Base-by-base conservation (phyloP, 208 protist species). In the Trypanosoma brucei region DNA sequence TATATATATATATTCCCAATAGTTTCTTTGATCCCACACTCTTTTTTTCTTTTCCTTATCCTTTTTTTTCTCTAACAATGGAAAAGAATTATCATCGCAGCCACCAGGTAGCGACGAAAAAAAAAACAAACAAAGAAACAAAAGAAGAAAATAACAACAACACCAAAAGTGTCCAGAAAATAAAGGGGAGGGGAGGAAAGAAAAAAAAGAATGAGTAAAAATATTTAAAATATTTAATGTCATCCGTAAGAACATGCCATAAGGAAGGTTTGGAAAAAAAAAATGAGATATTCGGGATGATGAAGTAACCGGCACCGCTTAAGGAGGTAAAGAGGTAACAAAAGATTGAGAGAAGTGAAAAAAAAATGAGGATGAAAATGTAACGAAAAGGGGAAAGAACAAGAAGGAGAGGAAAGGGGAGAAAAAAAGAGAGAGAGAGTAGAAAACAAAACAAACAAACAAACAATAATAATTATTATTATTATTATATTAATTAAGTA, bases 211-310 rank as follows among this genome's bases (percentile, higher is more conserved):
- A 67, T 11, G 55, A 50, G 31, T 37, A 22, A 13, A 44, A 53
- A 45, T 36, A 36, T 54, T n/a, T 2, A 37, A n/a, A 59, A 65
- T 62, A 14, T 37, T 45, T 34, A 42, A 22, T 22, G 22, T 22
- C 22, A 22, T 22, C 22, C 22, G 22, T 22, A 22, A 22, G 22
- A 22, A 22, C 22, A 22, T 22, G 22, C 22, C 53, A 57, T 45
- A 63, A 30, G 63, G 58, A 50, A 34, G 1, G 6, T 35, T 37
- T 35, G 40, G 35, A 75, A 55, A 71, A 44, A 68, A 67, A 71
- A 68, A 76, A 3, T 37, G 38, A 63, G 55, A 55, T 22, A 48
- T 5, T 39, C 33, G 68, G 40, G 30, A 34, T 22, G 22, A 22
- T 22, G 22, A 22, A 22, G 22, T 22, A 22, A 22, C 22, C 22